Base-by-base conservation (phyloP, 2,329 filamentous ascomycete species). In the Sporothrix phasma region DNA sequence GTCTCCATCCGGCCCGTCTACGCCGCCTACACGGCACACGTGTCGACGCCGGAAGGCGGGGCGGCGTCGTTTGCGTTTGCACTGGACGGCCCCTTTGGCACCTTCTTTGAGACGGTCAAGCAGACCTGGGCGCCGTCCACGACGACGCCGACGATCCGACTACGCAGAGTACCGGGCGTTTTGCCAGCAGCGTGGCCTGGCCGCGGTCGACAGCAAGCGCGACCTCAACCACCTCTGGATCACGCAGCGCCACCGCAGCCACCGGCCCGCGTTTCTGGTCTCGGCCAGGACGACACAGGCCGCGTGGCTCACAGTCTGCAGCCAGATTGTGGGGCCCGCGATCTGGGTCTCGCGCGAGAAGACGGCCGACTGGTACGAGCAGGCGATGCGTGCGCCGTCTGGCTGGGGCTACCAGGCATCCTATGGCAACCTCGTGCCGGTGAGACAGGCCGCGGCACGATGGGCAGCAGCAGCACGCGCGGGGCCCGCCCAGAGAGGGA, bases 231-330 rank as follows among this genome's bases (percentile, higher is more conserved):
- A 54, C 39, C 11, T 63, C 8, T n/a, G 19, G 26, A 63, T 63
- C 31, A 41, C 15, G 13, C 61, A 49, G 51, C 34, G 22, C 13
- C n/a, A 37, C 24, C 11, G 26, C 24, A 37, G 46, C 34, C 41
- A 65, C 60, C 66, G 53, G 2, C 41, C 41, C 5, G 46, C 34
- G 15, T 62, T 67, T 13, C 22, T 61, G 10, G 47, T 67, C 39
- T 41, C 54, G 17, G 58, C 61, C 15, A n/a, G 22, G n/a, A 58
- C 59, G 11, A 45, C 34, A 5, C 37, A 66, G 17, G 26, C 22
- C 22, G 53, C 63, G 29, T 67, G 66, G 66, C 2, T 31, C 8
- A 5, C 51, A 2, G 59, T 64, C 24, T 41, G 54, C 39, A 10
- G 19, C 11, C 54, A 60, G 24, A 39, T 45, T n/a, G 31, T 64